Base-by-base conservation (phyloP, 2,329 filamentous ascomycete genomes). In the Penicillium sp. region DNA sequence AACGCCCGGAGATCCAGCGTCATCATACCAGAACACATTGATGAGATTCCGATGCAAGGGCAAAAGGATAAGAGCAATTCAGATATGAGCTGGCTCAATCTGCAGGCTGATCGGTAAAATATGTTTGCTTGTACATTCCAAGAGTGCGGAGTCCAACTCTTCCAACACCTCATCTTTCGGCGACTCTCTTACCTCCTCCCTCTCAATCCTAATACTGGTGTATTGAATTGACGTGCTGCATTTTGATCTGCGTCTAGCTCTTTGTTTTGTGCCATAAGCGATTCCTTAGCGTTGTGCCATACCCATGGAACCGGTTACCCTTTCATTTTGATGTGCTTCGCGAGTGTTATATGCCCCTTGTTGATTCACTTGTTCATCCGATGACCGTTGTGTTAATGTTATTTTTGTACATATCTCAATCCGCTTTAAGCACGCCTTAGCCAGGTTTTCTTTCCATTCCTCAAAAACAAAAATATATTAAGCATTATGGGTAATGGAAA, bases 11-110 rank as follows among this genome's bases (percentile, higher is more conserved):
- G 58, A 23, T 73, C 71, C 9, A 74, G 70, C 53, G 57, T 70
- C 7, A 53, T 72, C 9, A 71, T 74, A 40, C 70, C 70, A 2
- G 60, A 70, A 1, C 55, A 63, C 18, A 53, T 64, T 11, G 61
- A 69, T 29, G 65, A 65, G 23, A 39, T 62, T 10, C 62, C 64
- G 7, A 43, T 56, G 35, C 53, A 56, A 36, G 61, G 47, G 1
- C 56, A 55, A 16, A 53, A 44, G 16, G 59, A 41, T 23, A 68
- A 66, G 42, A 50, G 70, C 54, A 75, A 73, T 53, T 67, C 72
- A 4, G 74, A 76, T 63, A 73, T 76, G 68, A 76, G 74, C 63
- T 76, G 74, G 74, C 62, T 76, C 47, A 75, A 76, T 58, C 63
- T 76, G 34, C 55, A 71, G 26, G 64, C 65, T 14, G 64, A 66